phyloP scores from a whole-genome alignment of 129 eudicot species.

The Chrysanthemum makinoi region DNA sequence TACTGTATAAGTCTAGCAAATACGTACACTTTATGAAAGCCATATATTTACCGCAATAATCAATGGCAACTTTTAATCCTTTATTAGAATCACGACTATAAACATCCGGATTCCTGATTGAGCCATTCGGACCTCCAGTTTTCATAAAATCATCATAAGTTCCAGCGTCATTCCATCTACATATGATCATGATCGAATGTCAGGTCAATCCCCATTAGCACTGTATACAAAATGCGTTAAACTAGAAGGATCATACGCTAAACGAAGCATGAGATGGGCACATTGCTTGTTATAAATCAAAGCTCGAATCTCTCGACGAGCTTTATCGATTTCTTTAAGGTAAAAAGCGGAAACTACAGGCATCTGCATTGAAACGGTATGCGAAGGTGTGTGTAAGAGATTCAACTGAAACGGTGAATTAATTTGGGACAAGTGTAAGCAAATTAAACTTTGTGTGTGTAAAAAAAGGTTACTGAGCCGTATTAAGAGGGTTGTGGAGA shows the following conservation, averaged over 20 bases:
- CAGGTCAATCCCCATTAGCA: not conserved
- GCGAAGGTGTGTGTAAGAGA: constrained; percentile 16
- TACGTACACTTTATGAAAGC: too few species aligned
- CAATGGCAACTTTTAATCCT: constrained; percentile 73
- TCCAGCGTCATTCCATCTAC: constrained; percentile 94
- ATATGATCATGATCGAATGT: constrained; percentile 7
- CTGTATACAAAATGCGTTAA: constrained; percentile 8
- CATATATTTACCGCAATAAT: constrained; percentile 54
- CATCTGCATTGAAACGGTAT: constrained; percentile 53
- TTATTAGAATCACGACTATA: constrained; percentile 65
- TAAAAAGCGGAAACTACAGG: constrained; percentile 72
- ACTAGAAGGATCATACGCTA: constrained; percentile 58
- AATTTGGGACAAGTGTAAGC: too few species aligned
- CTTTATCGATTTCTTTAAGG: constrained; percentile 61
- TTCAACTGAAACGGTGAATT: too few species aligned
- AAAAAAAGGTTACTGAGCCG: too few species aligned
- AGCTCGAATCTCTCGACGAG: constrained; percentile 85
- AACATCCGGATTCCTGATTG: constrained; percentile 72
- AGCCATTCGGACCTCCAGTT: constrained; percentile 95
- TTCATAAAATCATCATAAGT: constrained; percentile 68
- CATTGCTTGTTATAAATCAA: constrained; percentile 73
- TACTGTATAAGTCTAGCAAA: too few species aligned
- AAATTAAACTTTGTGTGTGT: too few species aligned
- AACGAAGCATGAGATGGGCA: constrained; percentile 87
- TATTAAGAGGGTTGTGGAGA: too few species aligned